These are phyloP conservation scores for Delphinella strobiligena DNA, from an alignment of 2,329 filamentous ascomycete genomes.

Conservation along the genomic window DNA sequence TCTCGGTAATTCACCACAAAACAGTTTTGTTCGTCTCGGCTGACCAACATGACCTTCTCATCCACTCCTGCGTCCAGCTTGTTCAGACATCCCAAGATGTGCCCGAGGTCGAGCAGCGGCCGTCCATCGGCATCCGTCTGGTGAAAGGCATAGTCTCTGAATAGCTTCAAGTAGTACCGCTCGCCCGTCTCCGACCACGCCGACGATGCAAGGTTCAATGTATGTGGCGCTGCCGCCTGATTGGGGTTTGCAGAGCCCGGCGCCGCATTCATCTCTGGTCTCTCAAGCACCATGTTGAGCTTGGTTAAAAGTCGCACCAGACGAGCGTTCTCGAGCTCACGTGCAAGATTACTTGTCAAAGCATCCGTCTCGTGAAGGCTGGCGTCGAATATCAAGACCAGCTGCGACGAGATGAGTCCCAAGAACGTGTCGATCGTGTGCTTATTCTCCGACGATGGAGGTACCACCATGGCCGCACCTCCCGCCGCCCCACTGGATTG, in stretches of 20 bases:
- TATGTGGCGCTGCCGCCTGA: slow-evolving; percentile 17
- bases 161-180: slow-evolving; percentile 84
- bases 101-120: slow-evolving; percentile 73
- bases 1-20: slow-evolving; percentile 87
- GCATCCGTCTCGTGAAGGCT: slow-evolving; percentile 70
- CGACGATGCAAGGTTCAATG: slow-evolving; percentile 19
- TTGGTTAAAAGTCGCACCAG: slow-evolving; percentile 72
- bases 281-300: slow-evolving; percentile 77
- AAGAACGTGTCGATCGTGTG: slow-evolving; percentile 75
- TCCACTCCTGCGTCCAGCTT: slow-evolving; percentile 85
- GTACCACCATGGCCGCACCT: neutral
- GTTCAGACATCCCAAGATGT: slow-evolving; percentile 77
- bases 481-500: neutral
- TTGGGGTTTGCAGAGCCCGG: slow-evolving; percentile 16
- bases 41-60: slow-evolving; percentile 75
- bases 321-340: slow-evolving; percentile 83
- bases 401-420: slow-evolving; percentile 62
- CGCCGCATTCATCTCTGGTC: slow-evolving; percentile 61
- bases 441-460: slow-evolving; percentile 23
- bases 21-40: slow-evolving; percentile 78
- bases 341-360: slow-evolving; percentile 56
- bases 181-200: slow-evolving; percentile 86
- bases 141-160: slow-evolving; percentile 95
- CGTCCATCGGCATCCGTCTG: slow-evolving; percentile 78
- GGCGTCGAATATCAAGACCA: slow-evolving; percentile 64